Percentiles rank a stretch among this genome's conserved stretches.
phyloP scores from a whole-genome alignment of 768 basidiomycete genomes.

The Mrakia blollopis region DNA sequence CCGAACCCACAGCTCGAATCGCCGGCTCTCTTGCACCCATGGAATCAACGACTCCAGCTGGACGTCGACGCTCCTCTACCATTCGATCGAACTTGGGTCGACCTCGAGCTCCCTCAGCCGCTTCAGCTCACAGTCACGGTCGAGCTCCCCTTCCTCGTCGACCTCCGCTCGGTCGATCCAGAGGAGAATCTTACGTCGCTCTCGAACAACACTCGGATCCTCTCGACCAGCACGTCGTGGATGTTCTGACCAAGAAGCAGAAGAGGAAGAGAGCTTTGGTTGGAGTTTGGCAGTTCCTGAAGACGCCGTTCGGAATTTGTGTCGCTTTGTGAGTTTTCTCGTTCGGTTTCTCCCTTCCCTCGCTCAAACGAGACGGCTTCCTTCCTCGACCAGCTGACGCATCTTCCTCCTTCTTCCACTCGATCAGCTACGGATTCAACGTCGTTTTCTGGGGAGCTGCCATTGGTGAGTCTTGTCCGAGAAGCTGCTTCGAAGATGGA shows the following conservation, averaged over 20 bases:
- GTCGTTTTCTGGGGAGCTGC: slow-evolving; percentile 81
- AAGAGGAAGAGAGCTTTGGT: slow-evolving; percentile 57
- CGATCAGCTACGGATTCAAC: slow-evolving; percentile 26
- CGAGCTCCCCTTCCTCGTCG: neutral
- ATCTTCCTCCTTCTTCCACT: slow-evolving; percentile 50
- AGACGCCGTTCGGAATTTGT: slow-evolving; percentile 49
- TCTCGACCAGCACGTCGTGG: slow-evolving; percentile 72
- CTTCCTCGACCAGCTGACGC: too few relatives aligned
- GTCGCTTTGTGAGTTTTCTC: slow-evolving; percentile 46
- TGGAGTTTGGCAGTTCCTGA: slow-evolving; percentile 76
- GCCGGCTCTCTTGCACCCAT: neutral
- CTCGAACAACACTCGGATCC: slow-evolving; percentile 42
- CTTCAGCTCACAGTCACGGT: neutral
- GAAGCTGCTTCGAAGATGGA: neutral
- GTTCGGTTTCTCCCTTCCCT: slow-evolving; percentile 57
- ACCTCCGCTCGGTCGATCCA: neutral
- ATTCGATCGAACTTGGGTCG: neutral
- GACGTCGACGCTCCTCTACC: neutral
- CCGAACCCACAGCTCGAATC: neutral
- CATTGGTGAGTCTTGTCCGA: slow-evolving; percentile 51
- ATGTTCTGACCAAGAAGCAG: slow-evolving; percentile 61
- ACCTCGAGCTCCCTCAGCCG: slow-evolving; percentile 4
- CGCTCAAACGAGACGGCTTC: slow-evolving; percentile 36
- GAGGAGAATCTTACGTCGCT: neutral
- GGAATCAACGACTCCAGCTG: too few relatives aligned